Percentiles rank a stretch among this genome's conserved stretches.
Evolutionary conservation across 208 protist species (phyloP).

Genomic region (Balamuthia mandrillaris): DNA sequence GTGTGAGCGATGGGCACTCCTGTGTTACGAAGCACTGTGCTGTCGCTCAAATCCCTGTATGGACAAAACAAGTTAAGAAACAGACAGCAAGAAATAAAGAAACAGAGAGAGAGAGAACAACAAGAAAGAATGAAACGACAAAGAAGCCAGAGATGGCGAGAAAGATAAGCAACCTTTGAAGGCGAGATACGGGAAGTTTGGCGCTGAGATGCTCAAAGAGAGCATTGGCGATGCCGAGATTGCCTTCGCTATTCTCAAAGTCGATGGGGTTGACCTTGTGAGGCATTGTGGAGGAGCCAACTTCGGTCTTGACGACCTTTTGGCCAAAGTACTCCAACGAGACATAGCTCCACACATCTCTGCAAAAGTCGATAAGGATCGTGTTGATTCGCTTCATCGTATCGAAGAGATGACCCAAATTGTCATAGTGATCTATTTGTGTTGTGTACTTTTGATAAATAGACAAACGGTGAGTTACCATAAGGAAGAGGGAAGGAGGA

Average conservation of each 20-base stretch:
- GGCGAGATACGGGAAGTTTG: conserved; percentile 89
- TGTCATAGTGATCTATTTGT: conserved; percentile 93
- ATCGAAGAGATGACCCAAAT: conserved; percentile 85
- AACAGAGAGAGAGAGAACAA: not conserved
- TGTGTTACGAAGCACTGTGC: conserved; percentile 89
- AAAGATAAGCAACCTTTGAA: conserved; percentile 87
- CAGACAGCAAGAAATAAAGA: not conserved
- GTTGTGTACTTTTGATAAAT: conserved; percentile 77
- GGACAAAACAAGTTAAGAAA: too few relatives aligned
- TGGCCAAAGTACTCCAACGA: conserved; percentile 90
- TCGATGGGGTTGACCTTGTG: conserved; percentile 96
- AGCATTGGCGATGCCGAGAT: conserved; percentile 88
- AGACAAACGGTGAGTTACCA: not conserved
- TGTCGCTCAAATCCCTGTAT: too few relatives aligned
- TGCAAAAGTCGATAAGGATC: conserved; percentile 86
- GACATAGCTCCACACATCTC: conserved; percentile 92
- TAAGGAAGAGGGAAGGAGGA: not conserved
- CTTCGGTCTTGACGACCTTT: conserved; percentile 83
- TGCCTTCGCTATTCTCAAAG: conserved; percentile 95
- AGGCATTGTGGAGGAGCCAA: conserved; percentile 93
- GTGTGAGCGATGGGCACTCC: conserved; percentile 86
- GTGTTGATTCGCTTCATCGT: conserved; percentile 83
- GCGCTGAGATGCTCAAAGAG: conserved; percentile 85
- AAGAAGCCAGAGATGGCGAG: not conserved
- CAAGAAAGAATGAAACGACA: too few relatives aligned